Base-by-base conservation (phyloP, 2,329 filamentous ascomycete genomes). In the Aureobasidium mangrovei region DNA sequence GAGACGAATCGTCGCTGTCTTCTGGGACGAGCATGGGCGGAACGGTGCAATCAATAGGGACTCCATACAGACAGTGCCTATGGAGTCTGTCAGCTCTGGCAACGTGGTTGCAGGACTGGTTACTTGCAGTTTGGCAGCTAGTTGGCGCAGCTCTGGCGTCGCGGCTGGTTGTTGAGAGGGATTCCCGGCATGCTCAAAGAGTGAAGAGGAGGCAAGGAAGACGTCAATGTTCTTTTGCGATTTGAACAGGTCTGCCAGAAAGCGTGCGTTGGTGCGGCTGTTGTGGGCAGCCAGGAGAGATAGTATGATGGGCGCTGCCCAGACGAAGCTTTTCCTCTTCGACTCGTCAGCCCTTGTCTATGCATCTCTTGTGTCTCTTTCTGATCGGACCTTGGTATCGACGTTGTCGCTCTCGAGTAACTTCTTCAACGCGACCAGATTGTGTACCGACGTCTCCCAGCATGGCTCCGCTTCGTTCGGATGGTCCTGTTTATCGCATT, bases 171-270 rank as follows among this genome's bases (percentile, higher is more conserved):
- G 62, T 53, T 75, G 72, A 4, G 64, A 62, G 9, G 63, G 65
- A 26, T 69, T 73, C 24, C 77, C 77, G 2, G 79, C 77, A n/a
- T 78, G 75, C 8, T 77, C 71, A 64, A 80, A 87, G 2, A 88
- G 72, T 24, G 75, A 80, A 1, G 85, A 89, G 9, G 77, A 75
- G 58, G 78, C 79, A 32, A 90, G 70, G 62, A 88, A 83, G 28
- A 77, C 74, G 54, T 80, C 73, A 45, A 78, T 72, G 58, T 82
- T 84, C 26, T 71, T 65, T 6, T 72, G 67, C 2, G 72, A 65
- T n/a, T 66, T 59, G 62, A 78, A 77, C 7, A 67, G 62, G 2
- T 62, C 54, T 1, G 61, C 59, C 4, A 79, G 64, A 18, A 71
- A 60, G 9, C 57, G 39, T 41, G 69, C 60, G 60, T 76, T 78